Conservation (phyloP, 2,329 filamentous ascomycete genomes). For the Xylaria sp. region DNA sequence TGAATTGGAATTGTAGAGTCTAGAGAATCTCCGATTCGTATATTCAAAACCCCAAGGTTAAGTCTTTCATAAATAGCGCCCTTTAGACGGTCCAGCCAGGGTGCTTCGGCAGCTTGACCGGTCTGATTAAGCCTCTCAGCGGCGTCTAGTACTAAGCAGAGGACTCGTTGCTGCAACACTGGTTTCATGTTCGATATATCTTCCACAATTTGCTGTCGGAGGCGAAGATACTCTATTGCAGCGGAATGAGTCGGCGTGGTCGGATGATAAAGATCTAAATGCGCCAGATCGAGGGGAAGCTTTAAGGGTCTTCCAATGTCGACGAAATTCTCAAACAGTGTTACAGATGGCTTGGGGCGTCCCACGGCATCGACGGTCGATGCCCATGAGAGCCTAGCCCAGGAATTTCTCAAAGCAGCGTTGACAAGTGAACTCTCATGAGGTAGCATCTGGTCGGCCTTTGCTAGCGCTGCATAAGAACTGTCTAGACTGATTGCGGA, state of each 20-base stretch:
- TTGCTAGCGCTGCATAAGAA: slow-evolving; percentile 61
- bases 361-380: slow-evolving; percentile 64
- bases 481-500: slow-evolving; percentile 58
- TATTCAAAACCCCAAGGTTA: slow-evolving; percentile 38
- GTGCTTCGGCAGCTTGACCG: slow-evolving; percentile 42
- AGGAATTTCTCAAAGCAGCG: slow-evolving; percentile 55
- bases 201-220: slow-evolving; percentile 21
- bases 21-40: slow-evolving; percentile 25
- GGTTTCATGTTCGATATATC: slow-evolving; percentile 18
- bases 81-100: slow-evolving; percentile 45
- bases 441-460: slow-evolving; percentile 58
- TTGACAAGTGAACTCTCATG: slow-evolving; percentile 51
- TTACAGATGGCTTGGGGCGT: slow-evolving; percentile 57
- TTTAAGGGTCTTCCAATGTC: slow-evolving; percentile 57
- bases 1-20: slow-evolving; percentile 31
- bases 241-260: slow-evolving; percentile 59
- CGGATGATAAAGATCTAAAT: slow-evolving; percentile 66
- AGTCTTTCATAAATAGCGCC: slow-evolving; percentile 38
- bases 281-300: slow-evolving; percentile 60
- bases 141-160: slow-evolving; percentile 45
- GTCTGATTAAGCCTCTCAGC: slow-evolving; percentile 42
- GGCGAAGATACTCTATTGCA: slow-evolving; percentile 60
- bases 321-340: slow-evolving; percentile 65
- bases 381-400: slow-evolving; percentile 62
- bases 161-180: slow-evolving; percentile 28